phyloP scores from a whole-genome alignment of 805 yeast species.

The Spathaspora passalidarum region DNA sequence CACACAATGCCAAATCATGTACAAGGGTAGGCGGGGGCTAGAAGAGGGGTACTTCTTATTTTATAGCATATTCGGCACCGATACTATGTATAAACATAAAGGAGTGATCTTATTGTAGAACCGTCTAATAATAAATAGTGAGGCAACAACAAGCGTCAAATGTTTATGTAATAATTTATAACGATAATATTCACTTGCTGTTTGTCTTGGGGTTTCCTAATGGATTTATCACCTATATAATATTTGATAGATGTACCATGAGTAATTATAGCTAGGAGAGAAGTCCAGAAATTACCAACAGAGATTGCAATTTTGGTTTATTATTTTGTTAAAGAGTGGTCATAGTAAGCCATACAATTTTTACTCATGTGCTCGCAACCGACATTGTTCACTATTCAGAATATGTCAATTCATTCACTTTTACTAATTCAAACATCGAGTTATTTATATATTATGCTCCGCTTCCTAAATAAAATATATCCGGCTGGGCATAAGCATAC shows the following conservation, averaged over 20 bases:
- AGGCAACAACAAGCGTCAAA: conserved; percentile 1
- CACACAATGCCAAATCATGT: neutral
- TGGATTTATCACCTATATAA: too few species aligned
- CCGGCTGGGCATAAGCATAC: neutral
- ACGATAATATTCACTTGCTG: neutral
- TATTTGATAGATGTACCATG: neutral
- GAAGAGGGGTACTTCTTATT: neutral
- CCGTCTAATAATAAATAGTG: neutral
- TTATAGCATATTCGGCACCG: neutral
- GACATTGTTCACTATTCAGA: neutral
- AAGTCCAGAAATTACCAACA: neutral
- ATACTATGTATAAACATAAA: neutral
- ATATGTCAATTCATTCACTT: neutral
- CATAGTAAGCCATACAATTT: neutral
- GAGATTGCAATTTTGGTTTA: neutral
- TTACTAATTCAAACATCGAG: neutral
- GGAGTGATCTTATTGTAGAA: neutral
- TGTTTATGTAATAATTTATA: neutral
- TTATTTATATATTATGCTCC: neutral
- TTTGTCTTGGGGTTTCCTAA: too few species aligned
- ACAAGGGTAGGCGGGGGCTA: neutral
- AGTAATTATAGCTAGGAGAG: neutral
- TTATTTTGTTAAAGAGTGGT: neutral
- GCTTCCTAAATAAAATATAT: neutral
- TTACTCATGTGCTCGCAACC: neutral